phyloP scores from a whole-genome alignment of 2,329 filamentous ascomycete species.

The Colletotrichum shisoi region DNA sequence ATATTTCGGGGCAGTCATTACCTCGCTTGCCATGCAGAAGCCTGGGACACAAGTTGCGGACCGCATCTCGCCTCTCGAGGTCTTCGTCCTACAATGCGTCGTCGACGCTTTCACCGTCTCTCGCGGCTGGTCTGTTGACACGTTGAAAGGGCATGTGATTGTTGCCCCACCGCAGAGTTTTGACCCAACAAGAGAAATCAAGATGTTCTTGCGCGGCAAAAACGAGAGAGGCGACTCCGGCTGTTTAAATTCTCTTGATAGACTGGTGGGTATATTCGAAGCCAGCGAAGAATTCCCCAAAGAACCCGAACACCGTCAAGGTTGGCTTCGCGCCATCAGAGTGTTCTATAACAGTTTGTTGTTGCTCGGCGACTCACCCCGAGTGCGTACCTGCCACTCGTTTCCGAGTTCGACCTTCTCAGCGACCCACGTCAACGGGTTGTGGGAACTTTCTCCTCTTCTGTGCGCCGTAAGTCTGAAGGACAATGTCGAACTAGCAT shows the following conservation, averaged over 20 bases:
- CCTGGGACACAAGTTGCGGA: slow-evolving; percentile 49
- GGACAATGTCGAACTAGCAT: slow-evolving; percentile 54
- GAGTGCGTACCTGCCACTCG: neutral
- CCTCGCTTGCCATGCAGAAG: slow-evolving; percentile 57
- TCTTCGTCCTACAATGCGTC: slow-evolving; percentile 61
- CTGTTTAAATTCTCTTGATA: neutral
- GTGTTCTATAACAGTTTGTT: neutral
- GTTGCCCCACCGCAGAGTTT: slow-evolving; percentile 48
- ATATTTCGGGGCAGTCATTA: slow-evolving; percentile 56
- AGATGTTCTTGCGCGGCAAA: slow-evolving; percentile 54
- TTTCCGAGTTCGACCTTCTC: slow-evolving; percentile 55
- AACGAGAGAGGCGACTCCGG: slow-evolving; percentile 40
- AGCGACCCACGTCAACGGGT: slow-evolving; percentile 52
- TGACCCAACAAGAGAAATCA: slow-evolving; percentile 52
- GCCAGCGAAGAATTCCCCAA: neutral
- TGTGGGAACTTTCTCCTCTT: slow-evolving; percentile 60
- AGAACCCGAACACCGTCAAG: neutral
- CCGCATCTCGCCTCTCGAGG: slow-evolving; percentile 56
- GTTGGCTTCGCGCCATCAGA: neutral
- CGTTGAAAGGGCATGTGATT: slow-evolving; percentile 49
- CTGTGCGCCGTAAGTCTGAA: slow-evolving; percentile 56
- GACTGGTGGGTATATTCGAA: neutral
- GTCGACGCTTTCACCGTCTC: slow-evolving; percentile 57
- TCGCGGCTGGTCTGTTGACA: slow-evolving; percentile 53
- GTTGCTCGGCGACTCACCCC: neutral